A percentile compares a stretch with the other conserved stretches of the same genome.
Conservation (phyloP, 768 basidiomycete genomes). For the Boletus rubescentipes region DNA sequence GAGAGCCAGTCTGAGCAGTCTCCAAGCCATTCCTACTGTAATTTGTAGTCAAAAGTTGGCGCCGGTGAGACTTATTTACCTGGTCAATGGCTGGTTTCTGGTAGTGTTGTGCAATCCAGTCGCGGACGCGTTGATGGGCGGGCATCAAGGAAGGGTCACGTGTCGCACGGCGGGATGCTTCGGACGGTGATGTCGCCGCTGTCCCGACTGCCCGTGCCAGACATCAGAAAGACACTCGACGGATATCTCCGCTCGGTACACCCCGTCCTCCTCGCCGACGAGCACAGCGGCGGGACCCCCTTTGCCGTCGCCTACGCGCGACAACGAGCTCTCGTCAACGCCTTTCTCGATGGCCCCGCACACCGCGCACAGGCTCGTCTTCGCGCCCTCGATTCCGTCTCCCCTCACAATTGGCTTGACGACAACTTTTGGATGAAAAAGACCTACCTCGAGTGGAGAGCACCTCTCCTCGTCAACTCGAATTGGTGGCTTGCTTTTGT, state of each 20-base stretch:
- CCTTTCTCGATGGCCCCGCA: conserved; percentile 11
- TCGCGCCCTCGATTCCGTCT: conserved; percentile 74
- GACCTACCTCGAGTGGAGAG: conserved; percentile 86
- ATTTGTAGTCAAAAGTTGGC: neutral
- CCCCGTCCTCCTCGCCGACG: conserved; percentile 79
- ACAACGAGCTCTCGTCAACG: conserved; percentile 22
- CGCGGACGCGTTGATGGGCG: conserved; percentile 33
- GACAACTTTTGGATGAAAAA: conserved; percentile 91
- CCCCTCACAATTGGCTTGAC: conserved; percentile 91
- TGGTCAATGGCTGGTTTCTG: conserved; percentile 64
- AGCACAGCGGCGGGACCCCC: conserved; percentile 51
- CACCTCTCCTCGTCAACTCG: conserved; percentile 83
- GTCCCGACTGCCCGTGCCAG: conserved; percentile 81
- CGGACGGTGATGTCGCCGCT: conserved; percentile 33
- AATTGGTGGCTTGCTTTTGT: conserved; percentile 95
- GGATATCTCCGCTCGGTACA: conserved; percentile 76
- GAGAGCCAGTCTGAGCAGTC: conserved; percentile 69
- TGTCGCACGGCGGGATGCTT: conserved; percentile 13
- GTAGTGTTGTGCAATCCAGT: conserved; percentile 58
- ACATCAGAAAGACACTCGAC: conserved; percentile 70
- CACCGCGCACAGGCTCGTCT: conserved; percentile 23
- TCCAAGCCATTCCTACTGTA: conserved; percentile 67
- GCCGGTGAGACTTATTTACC: conserved; percentile 34
- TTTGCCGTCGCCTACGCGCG: conserved; percentile 33
- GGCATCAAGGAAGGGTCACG: conserved; percentile 20